A percentile compares a stretch with the other conserved stretches of the same genome.
These are phyloP conservation scores for Blastomyces gilchristii DNA, from an alignment of 2,329 filamentous ascomycete genomes.

Conservation along the genomic window DNA sequence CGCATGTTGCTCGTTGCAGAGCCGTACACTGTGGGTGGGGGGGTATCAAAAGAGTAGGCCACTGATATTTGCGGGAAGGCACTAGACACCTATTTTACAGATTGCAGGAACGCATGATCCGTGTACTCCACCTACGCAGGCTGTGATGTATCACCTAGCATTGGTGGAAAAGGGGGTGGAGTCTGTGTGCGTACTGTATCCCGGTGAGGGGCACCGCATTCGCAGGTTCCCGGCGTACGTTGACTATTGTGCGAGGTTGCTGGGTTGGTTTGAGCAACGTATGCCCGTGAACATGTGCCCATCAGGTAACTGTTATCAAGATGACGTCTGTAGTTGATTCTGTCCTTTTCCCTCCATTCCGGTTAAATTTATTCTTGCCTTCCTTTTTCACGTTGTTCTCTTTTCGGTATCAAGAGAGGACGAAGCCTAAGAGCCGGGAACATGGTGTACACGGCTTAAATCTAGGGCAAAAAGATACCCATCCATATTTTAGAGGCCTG, in stretches of 20 bases:
- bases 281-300: not conserved
- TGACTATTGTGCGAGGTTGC: constrained; percentile 1
- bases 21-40: not conserved
- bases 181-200: not conserved
- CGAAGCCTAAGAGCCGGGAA: not conserved
- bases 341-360: not conserved
- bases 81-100: not conserved
- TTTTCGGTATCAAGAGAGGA: not conserved
- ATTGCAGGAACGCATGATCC: constrained; percentile 1
- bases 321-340: not conserved
- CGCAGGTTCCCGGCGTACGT: not conserved
- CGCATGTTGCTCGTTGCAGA: not conserved
- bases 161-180: not conserved
- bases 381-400: not conserved
- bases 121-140: not conserved
- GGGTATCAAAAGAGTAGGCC: not conserved
- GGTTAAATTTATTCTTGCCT: not conserved
- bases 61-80: not conserved
- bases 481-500: not conserved
- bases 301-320: not conserved
- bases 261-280: not conserved
- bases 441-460: not conserved
- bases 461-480: not conserved
- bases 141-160: not conserved
- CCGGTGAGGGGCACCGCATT: not conserved